phyloP scores from a whole-genome alignment of 148 eudicot genomes.

The Rhododendron vialii region DNA sequence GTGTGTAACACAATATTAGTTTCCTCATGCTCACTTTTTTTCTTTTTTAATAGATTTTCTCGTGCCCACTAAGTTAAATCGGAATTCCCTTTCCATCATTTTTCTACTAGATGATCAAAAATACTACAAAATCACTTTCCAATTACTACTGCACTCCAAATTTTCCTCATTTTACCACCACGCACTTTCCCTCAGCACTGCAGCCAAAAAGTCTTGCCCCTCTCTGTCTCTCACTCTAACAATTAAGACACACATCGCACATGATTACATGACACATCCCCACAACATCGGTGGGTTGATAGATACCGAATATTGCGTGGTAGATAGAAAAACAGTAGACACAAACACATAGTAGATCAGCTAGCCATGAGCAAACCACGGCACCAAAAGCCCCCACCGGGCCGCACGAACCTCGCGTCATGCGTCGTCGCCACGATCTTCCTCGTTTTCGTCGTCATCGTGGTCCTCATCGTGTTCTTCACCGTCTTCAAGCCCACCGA shows the following conservation, averaged over 20 bases:
- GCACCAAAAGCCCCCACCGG: constrained; percentile 26
- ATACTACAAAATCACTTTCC: too few species aligned
- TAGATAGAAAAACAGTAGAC: neutral
- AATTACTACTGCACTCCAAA: too few species aligned
- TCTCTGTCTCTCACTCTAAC: neutral
- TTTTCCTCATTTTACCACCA: too few species aligned
- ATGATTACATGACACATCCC: neutral
- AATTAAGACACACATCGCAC: neutral
- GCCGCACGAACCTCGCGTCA: constrained; percentile 61
- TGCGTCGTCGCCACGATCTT: constrained; percentile 74
- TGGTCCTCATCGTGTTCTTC: constrained; percentile 60
- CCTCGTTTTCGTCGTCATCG: constrained; percentile 49
- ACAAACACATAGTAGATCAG: neutral
- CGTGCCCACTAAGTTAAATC: too few species aligned
- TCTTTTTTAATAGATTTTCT: too few species aligned
- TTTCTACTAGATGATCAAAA: too few species aligned
- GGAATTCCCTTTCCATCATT: too few species aligned
- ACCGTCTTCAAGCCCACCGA: constrained; percentile 66
- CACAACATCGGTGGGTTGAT: neutral
- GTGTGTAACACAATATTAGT: too few species aligned
- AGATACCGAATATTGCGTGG: neutral
- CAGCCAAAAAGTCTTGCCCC: neutral
- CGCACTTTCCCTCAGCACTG: neutral
- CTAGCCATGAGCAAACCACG: constrained; percentile 17
- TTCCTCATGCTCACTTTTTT: too few species aligned